These are phyloP conservation scores for Dentiscutata heterogama DNA, from an alignment of 371 early-diverging fungal genomes.

Conservation along the genomic window DNA sequence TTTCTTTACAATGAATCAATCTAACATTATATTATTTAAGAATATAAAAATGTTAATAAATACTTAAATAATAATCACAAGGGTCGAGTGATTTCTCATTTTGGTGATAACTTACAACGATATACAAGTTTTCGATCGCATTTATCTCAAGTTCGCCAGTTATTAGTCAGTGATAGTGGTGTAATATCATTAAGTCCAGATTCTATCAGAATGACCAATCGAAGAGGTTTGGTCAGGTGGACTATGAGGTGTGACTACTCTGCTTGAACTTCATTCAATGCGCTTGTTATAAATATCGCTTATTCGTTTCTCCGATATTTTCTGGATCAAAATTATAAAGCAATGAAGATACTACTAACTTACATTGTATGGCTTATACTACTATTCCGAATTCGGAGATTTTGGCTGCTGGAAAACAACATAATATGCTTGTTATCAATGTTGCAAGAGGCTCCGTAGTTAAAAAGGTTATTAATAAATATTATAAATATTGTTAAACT, in stretches of 20 bases:
- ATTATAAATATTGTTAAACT: background rate
- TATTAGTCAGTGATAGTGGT: slow-evolving; percentile 73
- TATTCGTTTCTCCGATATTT: background rate
- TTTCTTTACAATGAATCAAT: slow-evolving; percentile 34
- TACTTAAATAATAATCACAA: slow-evolving; percentile 47
- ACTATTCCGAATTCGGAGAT: slow-evolving; percentile 74
- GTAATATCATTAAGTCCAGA: slow-evolving; percentile 74
- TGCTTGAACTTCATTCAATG: too few species aligned
- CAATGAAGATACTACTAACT: slow-evolving; percentile 65
- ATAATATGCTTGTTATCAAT: slow-evolving; percentile 72
- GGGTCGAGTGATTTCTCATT: slow-evolving; percentile 72
- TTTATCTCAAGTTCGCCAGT: slow-evolving; percentile 72
- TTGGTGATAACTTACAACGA: slow-evolving; percentile 66
- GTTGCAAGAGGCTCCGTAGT: slow-evolving; percentile 72
- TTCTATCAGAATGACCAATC: slow-evolving; percentile 71
- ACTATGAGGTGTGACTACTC: slow-evolving; percentile 62
- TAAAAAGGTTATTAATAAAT: slow-evolving; percentile 55
- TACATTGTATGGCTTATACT: slow-evolving; percentile 75
- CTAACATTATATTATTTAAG: slow-evolving; percentile 10
- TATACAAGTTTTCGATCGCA: slow-evolving; percentile 78
- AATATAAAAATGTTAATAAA: slow-evolving; percentile 40
- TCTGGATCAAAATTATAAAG: slow-evolving; percentile 49
- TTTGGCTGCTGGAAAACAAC: slow-evolving; percentile 73
- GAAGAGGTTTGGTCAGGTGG: slow-evolving; percentile 80
- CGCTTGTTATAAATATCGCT: background rate